Evolutionary conservation across 2,329 filamentous ascomycete species (phyloP), one percentile per base, ranked within the genome.

Genomic region (Drechslerella stenobrocha): DNA sequence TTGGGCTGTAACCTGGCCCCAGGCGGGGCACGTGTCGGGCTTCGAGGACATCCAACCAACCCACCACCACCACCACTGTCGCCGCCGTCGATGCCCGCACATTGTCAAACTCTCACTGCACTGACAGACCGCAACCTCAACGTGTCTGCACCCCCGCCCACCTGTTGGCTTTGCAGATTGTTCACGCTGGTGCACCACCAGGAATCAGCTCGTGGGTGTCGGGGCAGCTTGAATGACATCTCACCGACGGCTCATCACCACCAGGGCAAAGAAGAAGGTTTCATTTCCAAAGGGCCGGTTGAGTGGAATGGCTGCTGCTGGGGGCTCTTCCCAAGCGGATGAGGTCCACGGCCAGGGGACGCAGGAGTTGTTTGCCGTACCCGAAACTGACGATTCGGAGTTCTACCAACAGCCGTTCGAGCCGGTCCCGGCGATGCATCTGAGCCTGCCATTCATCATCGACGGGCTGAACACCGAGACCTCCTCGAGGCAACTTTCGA

Each of bases 391-490:
- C 2, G 20, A 20, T 26, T 24, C 26, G 9, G 22, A 47, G 23
- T 3, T 40, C 13, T 32, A 48, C 51, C 30, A 23, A 11, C 50
- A 15, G 50, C 6, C 42, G 11, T 7, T 26, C 15, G 61, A 51
- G 13, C 51, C 32, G 45, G 45, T 67, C 18, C 63, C 63, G 8
- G 37, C 45, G 13, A 56, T 67, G 50, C 63, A 67, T 28, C 45
- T 46, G 9, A 42, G 22, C 18, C 55, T 67, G 2, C 63, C 63
- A 11, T 59, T 60, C 35, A 59, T 67, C 3, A 13, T 67, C n/a
- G 63, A 67, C 18, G 63, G 59, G n/a, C 32, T 60, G 34, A 34
- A 40, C 40, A 67, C 63, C 9, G 63, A 67, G 52, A 67, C 63
- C 11, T 67, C 63, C 4, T 23, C 24, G 44, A 67, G 60, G 34